Base-by-base conservation (phyloP, 2,329 filamentous ascomycete species). In the Beauveria sp. region DNA sequence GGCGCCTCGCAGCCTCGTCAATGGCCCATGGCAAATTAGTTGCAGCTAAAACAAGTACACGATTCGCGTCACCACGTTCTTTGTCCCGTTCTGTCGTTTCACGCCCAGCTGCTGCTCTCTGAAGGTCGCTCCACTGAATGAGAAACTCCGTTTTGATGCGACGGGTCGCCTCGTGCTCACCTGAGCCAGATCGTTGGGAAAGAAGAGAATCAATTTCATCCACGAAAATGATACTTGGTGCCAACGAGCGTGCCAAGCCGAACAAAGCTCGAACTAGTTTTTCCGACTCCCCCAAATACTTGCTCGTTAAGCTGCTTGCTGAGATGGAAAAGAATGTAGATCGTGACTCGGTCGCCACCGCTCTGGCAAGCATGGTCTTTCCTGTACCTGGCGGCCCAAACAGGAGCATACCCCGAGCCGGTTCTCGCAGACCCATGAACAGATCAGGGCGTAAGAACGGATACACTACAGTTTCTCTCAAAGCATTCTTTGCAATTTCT, bases 1-100 rank as follows among this genome's bases (percentile, higher is more conserved):
- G 82, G 61, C 94, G 81, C 62, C 94, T 82, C 1, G 94, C 94
- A 26, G 94, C 94, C 73, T 97, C 94, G 67, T 99, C 94, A 67
- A 99, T 97, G 40, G 92, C 92, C 94, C 94, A 99, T 0, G 94
- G 94, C 62, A 97, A 74, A 71, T 99, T 99, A 0, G 94, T 99
- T 22, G 94, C 94, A 1, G 94, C 94, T 41, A 99, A 82, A 1
- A 99, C 94, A 16, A 99, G 80, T 1, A 99, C 94, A 57, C 93
- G 83, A 64, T 87, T 94, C 5, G 92, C 85, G 73, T 97, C 93
- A 0, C 91, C 91, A 59, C 81, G 80, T 63, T 88, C 84, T 66
- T 84, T 89, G 41, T 89, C 85, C 62, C 82, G 86, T 16, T 84
- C 82, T 16, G 73, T 81, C 53, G 84, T 79, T 70, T 96, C 91